These are phyloP conservation scores for Zopfia rhizophila DNA, from an alignment of 2,329 filamentous ascomycete genomes.

Conservation along the genomic window DNA sequence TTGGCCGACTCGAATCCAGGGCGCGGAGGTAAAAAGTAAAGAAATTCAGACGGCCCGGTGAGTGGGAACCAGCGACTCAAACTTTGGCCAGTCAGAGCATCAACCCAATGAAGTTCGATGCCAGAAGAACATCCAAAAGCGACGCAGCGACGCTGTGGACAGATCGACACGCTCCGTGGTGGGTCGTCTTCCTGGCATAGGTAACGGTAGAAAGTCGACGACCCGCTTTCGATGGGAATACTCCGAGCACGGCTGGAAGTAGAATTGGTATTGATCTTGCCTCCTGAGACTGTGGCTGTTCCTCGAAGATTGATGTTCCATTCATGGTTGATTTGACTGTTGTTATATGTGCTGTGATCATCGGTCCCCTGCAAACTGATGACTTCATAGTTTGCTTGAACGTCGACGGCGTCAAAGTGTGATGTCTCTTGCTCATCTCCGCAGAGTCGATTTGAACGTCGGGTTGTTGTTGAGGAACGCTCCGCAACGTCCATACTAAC, in stretches of 20 bases:
- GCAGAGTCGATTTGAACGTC: constrained; percentile 5
- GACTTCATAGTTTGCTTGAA: constrained; percentile 35
- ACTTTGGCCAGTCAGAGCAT: constrained; percentile 60
- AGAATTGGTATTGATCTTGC: neutral
- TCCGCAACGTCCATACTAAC: constrained; percentile 13
- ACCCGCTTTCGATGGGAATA: constrained; percentile 43
- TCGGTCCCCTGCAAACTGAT: constrained; percentile 34
- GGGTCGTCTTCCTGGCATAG: constrained; percentile 71
- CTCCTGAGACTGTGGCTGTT: neutral
- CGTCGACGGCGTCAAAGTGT: constrained; percentile 38
- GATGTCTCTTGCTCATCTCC: constrained; percentile 1
- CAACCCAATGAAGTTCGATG: constrained; percentile 71
- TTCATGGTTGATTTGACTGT: constrained; percentile 40
- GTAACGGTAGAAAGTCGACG: constrained; percentile 58
- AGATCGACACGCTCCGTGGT: constrained; percentile 72
- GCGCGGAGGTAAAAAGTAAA: constrained; percentile 69
- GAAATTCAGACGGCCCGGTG: constrained; percentile 63
- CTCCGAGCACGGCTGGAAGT: constrained; percentile 7
- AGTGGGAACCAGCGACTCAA: constrained; percentile 67
- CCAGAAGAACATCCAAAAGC: constrained; percentile 72
- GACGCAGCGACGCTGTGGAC: constrained; percentile 71
- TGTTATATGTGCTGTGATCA: constrained; percentile 29
- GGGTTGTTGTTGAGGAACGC: constrained; percentile 5
- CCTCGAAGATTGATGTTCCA: constrained; percentile 42
- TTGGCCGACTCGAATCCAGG: constrained; percentile 63